Base-by-base conservation (phyloP, 108 stramenopile genomes). In the Epithemia pelagica region DNA sequence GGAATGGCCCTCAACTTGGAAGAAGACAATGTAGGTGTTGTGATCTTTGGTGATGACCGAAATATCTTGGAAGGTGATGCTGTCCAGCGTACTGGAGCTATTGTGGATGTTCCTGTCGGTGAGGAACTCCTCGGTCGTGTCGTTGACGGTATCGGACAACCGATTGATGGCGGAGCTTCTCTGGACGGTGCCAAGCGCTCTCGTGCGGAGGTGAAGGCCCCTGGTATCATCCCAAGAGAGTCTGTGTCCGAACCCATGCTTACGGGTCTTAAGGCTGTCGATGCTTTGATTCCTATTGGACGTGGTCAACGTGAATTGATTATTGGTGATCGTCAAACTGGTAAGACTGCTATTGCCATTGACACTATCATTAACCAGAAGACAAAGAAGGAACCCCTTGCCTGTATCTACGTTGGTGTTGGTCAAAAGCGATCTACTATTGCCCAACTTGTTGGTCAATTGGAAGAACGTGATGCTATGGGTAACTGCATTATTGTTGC, bases 311-410 rank as follows among this genome's bases (percentile, higher is more conserved):
- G 95, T 82, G 95, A 95, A 77, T 86, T 97, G 69, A 90, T 97
- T 70, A 95, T 95, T 76, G 95, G 95, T 67, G 98, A 99, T 94
- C 96, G 98, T 86, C 98, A 99, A 85, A 99, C 98, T 33, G 98
- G 98, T 60, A 99, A 99, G 94, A 99, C 98, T 54, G 98, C 98
- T 70, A 98, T 99, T 79, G 97, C 97, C 81, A 97, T 99, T 76
- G 98, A 99, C 74, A 99, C 98, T 85, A 97, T 99, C 75, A 99
- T 99, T 89, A 99, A 99, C 96, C 97, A 99, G 88, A 99, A 97
- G 89, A 97, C 96, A 82, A 95, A 95, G 89, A 91, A 92, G 80
- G 98, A 98, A 52, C 95, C 96, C 60, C 89, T 99, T 63, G 95
- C 95, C 72, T 99, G 98, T 78, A 97, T 99, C 78, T 99, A 99